A percentile compares a stretch with the other conserved stretches of the same genome.
These are phyloP conservation scores for Chaetomium sp. DNA, from an alignment of 2,329 filamentous ascomycete species.

Conservation along the genomic window DNA sequence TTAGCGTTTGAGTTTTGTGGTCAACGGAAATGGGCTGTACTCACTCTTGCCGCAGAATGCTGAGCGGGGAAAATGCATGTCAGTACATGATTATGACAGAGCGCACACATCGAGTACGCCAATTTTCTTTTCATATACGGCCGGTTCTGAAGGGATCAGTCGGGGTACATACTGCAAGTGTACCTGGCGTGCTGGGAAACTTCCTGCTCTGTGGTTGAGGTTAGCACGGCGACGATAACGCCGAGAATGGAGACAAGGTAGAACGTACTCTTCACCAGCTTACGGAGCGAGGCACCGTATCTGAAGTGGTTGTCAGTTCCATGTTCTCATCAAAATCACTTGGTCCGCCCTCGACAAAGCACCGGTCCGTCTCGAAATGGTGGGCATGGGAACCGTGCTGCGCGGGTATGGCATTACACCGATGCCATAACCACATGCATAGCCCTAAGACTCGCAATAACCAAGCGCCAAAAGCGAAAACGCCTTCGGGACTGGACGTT, in stretches of 20 bases:
- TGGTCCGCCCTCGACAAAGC: conserved; percentile 4
- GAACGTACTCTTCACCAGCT: conserved; percentile 76
- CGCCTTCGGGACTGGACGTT: background rate
- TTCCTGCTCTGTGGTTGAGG: conserved; percentile 65
- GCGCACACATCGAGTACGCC: too few species aligned
- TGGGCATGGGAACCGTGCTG: too few species aligned
- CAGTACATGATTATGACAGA: conserved; percentile 2
- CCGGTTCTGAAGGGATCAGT: background rate
- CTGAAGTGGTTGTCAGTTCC: conserved; percentile 38
- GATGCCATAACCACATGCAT: background rate
- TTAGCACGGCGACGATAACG: conserved; percentile 6
- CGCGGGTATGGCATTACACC: too few species aligned
- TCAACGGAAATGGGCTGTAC: background rate
- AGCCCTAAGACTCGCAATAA: background rate
- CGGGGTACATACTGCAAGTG: conserved; percentile 52
- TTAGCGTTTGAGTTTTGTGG: background rate
- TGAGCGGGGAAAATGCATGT: conserved; percentile 3
- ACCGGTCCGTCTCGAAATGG: background rate
- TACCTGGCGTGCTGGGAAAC: conserved; percentile 97
- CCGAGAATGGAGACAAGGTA: background rate
- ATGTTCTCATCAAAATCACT: background rate
- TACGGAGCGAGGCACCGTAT: conserved; percentile 98
- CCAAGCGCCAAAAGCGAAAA: background rate
- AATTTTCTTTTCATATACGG: background rate
- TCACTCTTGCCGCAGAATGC: conserved; percentile 89